phyloP scores from a whole-genome alignment of 176 grass and related monocot genomes.

The Ensete ventricosum region DNA sequence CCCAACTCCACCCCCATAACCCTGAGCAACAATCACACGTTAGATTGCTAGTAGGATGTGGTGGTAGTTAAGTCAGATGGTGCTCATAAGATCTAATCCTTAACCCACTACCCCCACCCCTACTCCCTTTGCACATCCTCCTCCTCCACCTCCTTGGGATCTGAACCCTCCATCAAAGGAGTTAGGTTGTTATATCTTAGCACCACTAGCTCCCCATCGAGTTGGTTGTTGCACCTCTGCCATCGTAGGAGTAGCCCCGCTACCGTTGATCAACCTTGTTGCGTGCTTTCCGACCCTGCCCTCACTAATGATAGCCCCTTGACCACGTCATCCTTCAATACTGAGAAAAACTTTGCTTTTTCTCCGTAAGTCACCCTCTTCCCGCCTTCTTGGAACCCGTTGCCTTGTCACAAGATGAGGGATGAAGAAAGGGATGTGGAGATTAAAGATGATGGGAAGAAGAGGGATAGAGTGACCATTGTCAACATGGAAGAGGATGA shows the following conservation, averaged over 20 bases:
- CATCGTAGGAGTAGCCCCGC: conserved; percentile 8
- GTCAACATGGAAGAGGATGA: too few species aligned
- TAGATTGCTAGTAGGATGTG: conserved; percentile 33
- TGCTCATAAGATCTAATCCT: conserved; percentile 38
- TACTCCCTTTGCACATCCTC: neutral
- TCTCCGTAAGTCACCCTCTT: conserved; percentile 11
- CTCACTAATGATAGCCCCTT: conserved; percentile 38
- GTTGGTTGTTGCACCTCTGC: conserved; percentile 4
- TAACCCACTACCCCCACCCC: conserved; percentile 49
- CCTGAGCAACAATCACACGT: conserved; percentile 48
- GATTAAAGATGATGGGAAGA: too few species aligned
- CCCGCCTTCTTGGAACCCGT: too few species aligned
- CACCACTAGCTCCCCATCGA: conserved; percentile 5
- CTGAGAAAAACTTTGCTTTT: conserved; percentile 36
- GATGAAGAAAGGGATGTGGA: too few species aligned
- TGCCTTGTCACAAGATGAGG: too few species aligned
- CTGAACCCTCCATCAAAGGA: conserved; percentile 44
- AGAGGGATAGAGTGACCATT: too few species aligned
- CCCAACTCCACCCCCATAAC: conserved; percentile 56
- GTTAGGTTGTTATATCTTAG: conserved; percentile 41
- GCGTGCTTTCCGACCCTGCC: conserved; percentile 29
- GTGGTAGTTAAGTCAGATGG: conserved; percentile 24
- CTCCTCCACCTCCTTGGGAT: neutral
- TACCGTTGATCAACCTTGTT: neutral
- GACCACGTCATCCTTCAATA: conserved; percentile 24